Percentiles rank a stretch among this genome's conserved stretches.
Evolutionary conservation across 1,139 yeast genomes (phyloP).

Genomic region (Pichia cactophila): DNA sequence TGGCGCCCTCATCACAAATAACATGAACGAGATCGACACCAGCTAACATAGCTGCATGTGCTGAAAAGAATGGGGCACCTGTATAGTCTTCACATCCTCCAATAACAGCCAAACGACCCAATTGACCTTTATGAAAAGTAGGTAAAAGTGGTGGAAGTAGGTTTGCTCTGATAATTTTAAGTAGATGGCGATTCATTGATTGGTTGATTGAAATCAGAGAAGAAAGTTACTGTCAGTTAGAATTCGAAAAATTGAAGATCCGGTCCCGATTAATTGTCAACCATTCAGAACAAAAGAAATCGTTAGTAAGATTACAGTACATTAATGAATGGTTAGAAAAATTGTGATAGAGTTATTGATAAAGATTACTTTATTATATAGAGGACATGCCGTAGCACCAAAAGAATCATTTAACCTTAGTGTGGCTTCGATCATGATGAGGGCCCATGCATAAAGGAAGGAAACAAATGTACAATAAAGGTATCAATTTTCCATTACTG

Average conservation of each 20-base stretch:
- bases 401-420: no score
- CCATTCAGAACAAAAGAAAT: no score
- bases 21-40: slow-evolving; percentile 91
- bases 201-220: not conserved
- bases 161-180: slow-evolving; percentile 26
- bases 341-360: no score
- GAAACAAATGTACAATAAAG: no score
- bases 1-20: slow-evolving; percentile 74
- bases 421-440: no score
- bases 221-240: not conserved
- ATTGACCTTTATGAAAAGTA: slow-evolving; percentile 80
- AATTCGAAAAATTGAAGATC: no score
- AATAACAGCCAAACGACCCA: slow-evolving; percentile 75
- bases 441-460: no score
- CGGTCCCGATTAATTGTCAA: not conserved
- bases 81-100: slow-evolving; percentile 96
- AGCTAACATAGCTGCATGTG: slow-evolving; percentile 72
- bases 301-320: no score
- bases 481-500: no score
- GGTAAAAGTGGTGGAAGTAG: slow-evolving; percentile 73
- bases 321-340: no score
- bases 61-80: slow-evolving; percentile 92
- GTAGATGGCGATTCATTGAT: not conserved
- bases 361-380: no score
- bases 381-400: no score